Percentiles rank a stretch among this genome's conserved stretches.
phyloP scores from a whole-genome alignment of 306 rosid genomes.

The Malus sylvestris region DNA sequence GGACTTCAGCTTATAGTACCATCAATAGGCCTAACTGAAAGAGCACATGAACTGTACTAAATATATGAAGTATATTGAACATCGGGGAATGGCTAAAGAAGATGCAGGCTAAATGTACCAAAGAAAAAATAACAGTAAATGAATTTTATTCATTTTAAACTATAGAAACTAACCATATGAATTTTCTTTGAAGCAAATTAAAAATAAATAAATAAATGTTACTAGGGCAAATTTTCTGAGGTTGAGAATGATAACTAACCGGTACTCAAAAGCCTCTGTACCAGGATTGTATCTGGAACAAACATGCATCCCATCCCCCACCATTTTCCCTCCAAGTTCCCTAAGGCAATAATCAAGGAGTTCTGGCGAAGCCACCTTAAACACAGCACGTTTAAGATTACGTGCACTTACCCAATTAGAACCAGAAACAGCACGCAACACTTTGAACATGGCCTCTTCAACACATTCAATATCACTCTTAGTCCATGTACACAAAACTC shows the following conservation, averaged over 20 bases:
- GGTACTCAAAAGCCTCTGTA: constrained; percentile 59
- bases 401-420: constrained; percentile 77
- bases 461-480: constrained; percentile 55
- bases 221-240: not conserved
- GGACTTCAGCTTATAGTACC: not conserved
- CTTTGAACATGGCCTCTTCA: constrained; percentile 76
- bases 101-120: not conserved
- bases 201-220: not conserved
- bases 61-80: not conserved
- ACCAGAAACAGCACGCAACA: constrained; percentile 85
- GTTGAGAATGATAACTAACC: constrained; percentile 40
- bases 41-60: not conserved
- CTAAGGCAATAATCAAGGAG: constrained; percentile 77
- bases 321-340: constrained; percentile 71
- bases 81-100: not conserved
- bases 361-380: constrained; percentile 65
- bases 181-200: not conserved
- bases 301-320: constrained; percentile 65
- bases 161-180: not conserved
- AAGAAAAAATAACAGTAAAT: too few species aligned
- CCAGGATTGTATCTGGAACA: constrained; percentile 60
- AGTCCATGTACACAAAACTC: constrained; percentile 49
- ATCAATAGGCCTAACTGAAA: not conserved
- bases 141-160: too few species aligned
- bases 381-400: constrained; percentile 77